Percentiles rank a stretch among this genome's conserved stretches.
Conservation (phyloP, 2,329 filamentous ascomycete genomes). For the Aspergillus viridinutans region DNA sequence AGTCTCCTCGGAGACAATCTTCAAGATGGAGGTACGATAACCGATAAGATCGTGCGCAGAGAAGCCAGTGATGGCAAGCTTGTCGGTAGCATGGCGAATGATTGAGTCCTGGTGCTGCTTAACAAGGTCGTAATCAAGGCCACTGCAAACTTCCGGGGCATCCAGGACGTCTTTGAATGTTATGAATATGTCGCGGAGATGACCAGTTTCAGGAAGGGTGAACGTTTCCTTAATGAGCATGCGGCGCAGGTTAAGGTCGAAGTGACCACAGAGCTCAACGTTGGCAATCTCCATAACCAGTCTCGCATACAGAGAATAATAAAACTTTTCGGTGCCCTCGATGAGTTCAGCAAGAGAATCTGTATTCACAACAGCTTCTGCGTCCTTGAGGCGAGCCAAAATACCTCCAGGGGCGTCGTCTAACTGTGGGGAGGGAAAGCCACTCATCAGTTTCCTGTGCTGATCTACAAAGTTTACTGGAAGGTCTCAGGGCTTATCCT, state of each 20-base stretch:
- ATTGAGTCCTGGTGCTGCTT: constrained; percentile 27
- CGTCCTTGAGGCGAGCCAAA: constrained; percentile 26
- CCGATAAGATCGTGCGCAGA: constrained; percentile 22
- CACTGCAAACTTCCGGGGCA: constrained; percentile 21
- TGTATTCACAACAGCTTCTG: constrained; percentile 27
- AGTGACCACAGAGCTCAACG: constrained; percentile 32
- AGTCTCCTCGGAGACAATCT: constrained; percentile 17
- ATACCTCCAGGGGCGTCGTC: constrained; percentile 27
- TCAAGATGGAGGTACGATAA: constrained; percentile 26
- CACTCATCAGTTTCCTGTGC: background rate
- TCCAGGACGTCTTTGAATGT: constrained; percentile 31
- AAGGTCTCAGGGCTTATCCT: background rate
- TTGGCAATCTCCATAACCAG: constrained; percentile 35
- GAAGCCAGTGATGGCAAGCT: constrained; percentile 10
- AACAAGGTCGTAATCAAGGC: constrained; percentile 24
- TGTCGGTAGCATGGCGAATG: constrained; percentile 20
- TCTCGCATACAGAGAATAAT: constrained; percentile 34
- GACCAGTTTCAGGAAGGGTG: constrained; percentile 30
- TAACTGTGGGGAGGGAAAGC: constrained; percentile 19
- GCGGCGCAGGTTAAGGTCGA: constrained; percentile 21
- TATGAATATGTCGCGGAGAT: constrained; percentile 31
- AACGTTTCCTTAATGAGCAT: constrained; percentile 12
- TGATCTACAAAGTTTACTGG: background rate
- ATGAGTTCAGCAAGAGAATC: constrained; percentile 28
- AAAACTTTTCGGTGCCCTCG: constrained; percentile 33